phyloP scores from a whole-genome alignment of 306 rosid genomes.

The Coriaria nepalensis region DNA sequence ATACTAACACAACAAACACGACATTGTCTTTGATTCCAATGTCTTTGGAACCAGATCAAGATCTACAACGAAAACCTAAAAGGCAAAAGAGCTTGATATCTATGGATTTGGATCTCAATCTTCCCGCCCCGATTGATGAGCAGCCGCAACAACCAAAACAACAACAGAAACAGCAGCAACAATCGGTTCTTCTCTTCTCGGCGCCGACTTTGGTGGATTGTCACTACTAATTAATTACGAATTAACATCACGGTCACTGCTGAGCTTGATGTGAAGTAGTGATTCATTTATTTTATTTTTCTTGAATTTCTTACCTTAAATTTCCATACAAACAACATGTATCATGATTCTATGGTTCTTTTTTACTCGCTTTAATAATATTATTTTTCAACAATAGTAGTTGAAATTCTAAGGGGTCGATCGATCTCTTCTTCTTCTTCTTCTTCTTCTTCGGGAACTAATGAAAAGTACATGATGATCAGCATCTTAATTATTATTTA shows the following conservation, averaged over 20 bases:
- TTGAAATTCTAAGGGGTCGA: too few relatives aligned
- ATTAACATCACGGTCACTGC: too few relatives aligned
- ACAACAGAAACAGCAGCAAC: slow-evolving; percentile 24
- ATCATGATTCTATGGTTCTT: too few relatives aligned
- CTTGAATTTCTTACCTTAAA: too few relatives aligned
- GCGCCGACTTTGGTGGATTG: slow-evolving; percentile 90
- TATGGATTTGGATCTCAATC: slow-evolving; percentile 93
- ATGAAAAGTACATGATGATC: slow-evolving; percentile 45
- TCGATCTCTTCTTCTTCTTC: too few relatives aligned
- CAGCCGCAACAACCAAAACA: slow-evolving; percentile 53
- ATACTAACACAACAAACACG: slow-evolving; percentile 5
- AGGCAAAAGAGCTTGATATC: slow-evolving; percentile 35
- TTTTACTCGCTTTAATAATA: too few relatives aligned
- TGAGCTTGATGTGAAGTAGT: too few relatives aligned
- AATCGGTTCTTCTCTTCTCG: slow-evolving; percentile 35
- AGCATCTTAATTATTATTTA: slow-evolving; percentile 12
- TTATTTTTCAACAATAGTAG: too few relatives aligned
- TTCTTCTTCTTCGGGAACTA: slow-evolving; percentile 13
- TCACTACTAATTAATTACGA: slow-evolving; percentile 36
- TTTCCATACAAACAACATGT: too few relatives aligned
- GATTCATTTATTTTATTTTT: slow-evolving; percentile 7
- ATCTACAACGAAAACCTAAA: slow-evolving; percentile 20
- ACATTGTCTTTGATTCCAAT: slow-evolving; percentile 44
- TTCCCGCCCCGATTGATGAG: slow-evolving; percentile 97
- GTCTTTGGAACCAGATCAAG: slow-evolving; percentile 25